phyloP scores from a whole-genome alignment of 306 rosid species.

The Vicia sativa region DNA sequence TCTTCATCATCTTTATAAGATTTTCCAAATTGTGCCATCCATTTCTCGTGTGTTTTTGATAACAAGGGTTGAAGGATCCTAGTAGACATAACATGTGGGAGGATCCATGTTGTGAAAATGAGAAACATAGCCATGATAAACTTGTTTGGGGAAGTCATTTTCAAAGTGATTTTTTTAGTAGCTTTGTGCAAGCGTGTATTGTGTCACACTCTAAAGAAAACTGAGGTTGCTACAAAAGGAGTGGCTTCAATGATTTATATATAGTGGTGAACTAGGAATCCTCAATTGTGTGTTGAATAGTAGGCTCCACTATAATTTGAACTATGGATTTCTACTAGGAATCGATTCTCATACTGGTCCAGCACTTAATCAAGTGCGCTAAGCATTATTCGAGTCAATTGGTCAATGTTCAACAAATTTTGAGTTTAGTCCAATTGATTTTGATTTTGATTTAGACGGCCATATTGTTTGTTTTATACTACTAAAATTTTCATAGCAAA shows the following conservation, averaged over 20 bases:
- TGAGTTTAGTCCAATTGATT: constrained; percentile 2
- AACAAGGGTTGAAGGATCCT: background rate
- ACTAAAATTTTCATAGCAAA: background rate
- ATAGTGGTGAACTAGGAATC: constrained; percentile 4
- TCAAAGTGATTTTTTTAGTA: background rate
- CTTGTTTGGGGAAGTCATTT: constrained; percentile 25
- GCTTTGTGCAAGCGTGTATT: constrained; percentile 9
- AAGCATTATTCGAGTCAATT: constrained; percentile 20
- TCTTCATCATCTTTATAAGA: constrained; percentile 33
- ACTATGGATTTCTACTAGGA: background rate
- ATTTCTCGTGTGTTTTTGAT: constrained; percentile 34
- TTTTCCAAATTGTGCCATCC: constrained; percentile 41
- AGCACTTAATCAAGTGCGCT: constrained; percentile 16
- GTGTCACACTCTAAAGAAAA: background rate
- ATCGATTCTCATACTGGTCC: background rate
- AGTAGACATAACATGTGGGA: constrained; percentile 26
- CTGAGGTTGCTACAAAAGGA: background rate
- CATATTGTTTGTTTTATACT: background rate
- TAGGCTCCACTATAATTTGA: background rate
- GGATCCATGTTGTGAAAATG: constrained; percentile 16
- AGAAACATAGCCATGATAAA: background rate
- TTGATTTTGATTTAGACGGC: constrained; percentile 5
- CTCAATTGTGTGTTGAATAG: background rate
- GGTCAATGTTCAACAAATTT: constrained; percentile 3
- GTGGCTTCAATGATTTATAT: background rate